These are phyloP conservation scores for Grosmannia penicillata DNA, from an alignment of 2,329 filamentous ascomycete genomes.

Conservation along the genomic window DNA sequence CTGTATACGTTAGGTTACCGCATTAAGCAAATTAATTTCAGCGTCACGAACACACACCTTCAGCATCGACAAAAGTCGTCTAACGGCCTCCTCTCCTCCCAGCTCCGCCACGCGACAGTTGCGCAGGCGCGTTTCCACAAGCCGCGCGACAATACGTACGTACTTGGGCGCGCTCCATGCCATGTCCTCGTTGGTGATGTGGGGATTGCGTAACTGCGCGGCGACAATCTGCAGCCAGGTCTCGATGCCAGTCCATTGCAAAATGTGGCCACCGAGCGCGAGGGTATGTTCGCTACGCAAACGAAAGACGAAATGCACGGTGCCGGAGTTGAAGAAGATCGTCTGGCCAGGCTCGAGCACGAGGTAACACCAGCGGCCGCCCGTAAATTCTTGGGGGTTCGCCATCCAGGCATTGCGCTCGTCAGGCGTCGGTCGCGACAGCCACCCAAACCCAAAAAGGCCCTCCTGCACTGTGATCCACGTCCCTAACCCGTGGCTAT, in stretches of 20 bases:
- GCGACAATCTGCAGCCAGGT: constrained; percentile 17
- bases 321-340: constrained; percentile 19
- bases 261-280: constrained; percentile 18
- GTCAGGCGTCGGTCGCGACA: constrained; percentile 14
- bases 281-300: constrained; percentile 14
- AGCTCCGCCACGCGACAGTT: constrained; percentile 8
- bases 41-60: constrained; percentile 3
- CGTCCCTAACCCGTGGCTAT: constrained; percentile 19
- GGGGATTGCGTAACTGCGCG: constrained; percentile 15
- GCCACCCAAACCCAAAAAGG: constrained; percentile 18
- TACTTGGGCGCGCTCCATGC: constrained; percentile 13
- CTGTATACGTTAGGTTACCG: no score
- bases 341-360: constrained; percentile 19
- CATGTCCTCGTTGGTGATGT: constrained; percentile 18
- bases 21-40: background rate
- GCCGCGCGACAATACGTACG: constrained; percentile 10
- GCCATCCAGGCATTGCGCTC: constrained; percentile 15
- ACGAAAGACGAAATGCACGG: constrained; percentile 20
- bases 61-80: constrained; percentile 7
- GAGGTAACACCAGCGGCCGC: constrained; percentile 17
- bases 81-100: constrained; percentile 9
- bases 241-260: constrained; percentile 19
- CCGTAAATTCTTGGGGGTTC: constrained; percentile 12
- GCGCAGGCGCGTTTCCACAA: constrained; percentile 9
- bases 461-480: constrained; percentile 20